phyloP scores from a whole-genome alignment of 2,329 filamentous ascomycete genomes.

The Lachnellula willkommii region DNA sequence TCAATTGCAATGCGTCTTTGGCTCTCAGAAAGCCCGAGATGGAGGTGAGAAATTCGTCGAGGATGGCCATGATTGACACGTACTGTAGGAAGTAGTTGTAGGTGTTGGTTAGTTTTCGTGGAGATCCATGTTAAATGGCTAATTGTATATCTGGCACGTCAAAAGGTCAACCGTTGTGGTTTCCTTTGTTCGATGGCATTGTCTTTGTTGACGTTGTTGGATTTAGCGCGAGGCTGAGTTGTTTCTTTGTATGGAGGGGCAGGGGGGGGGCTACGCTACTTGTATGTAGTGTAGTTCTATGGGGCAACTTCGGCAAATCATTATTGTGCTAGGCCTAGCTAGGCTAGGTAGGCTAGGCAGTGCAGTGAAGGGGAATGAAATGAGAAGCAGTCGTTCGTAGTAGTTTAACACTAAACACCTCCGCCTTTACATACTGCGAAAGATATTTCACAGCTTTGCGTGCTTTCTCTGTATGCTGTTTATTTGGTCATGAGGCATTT shows the following conservation, averaged over 20 bases:
- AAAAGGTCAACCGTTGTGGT: background rate
- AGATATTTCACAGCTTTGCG: too few species aligned
- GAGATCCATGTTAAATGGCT: background rate
- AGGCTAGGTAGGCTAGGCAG: too few species aligned
- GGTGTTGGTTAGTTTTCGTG: background rate
- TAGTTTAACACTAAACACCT: too few species aligned
- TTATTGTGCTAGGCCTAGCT: too few species aligned
- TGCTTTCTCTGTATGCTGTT: too few species aligned
- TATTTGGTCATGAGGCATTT: too few species aligned
- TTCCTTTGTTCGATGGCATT: background rate
- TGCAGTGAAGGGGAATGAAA: too few species aligned
- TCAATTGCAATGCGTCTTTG: constrained; percentile 60
- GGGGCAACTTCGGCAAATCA: too few species aligned
- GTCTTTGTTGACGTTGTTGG: background rate
- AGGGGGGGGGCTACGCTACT: too few species aligned
- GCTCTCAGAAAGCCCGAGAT: constrained; percentile 57
- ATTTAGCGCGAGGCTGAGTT: background rate
- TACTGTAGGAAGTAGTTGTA: background rate
- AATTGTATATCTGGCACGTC: background rate
- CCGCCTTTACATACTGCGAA: too few species aligned
- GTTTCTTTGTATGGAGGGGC: background rate
- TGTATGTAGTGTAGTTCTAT: too few species aligned
- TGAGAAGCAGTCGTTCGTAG: too few species aligned
- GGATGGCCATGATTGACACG: constrained; percentile 48
- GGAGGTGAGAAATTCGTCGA: constrained; percentile 62